Evolutionary conservation across 768 basidiomycete genomes (phyloP).

Genomic region (Fistulinella prunicolor): DNA sequence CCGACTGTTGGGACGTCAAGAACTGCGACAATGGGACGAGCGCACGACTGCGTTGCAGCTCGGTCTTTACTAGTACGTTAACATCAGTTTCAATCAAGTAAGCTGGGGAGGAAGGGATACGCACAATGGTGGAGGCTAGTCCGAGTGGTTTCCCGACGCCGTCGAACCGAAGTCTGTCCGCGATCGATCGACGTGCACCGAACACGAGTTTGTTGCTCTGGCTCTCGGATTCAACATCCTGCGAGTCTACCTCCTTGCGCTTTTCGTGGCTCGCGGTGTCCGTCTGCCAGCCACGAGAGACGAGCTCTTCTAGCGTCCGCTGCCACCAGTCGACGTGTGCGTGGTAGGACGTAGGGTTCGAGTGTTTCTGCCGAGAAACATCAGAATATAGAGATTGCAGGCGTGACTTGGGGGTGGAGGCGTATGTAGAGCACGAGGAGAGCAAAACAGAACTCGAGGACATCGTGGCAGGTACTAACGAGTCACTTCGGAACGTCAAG

Average conservation of each 20-base stretch:
- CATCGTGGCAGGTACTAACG: too few species aligned
- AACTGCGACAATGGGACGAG: slow-evolving; percentile 56
- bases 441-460: slow-evolving; percentile 7
- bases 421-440: slow-evolving; percentile 27
- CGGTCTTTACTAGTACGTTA: slow-evolving; percentile 61
- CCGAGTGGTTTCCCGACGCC: slow-evolving; percentile 76
- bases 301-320: slow-evolving; percentile 56
- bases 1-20: slow-evolving; percentile 50
- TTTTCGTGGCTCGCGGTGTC: slow-evolving; percentile 12
- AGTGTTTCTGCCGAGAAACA: slow-evolving; percentile 75
- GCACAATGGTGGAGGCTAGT: slow-evolving; percentile 69
- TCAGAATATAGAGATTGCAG: slow-evolving; percentile 86
- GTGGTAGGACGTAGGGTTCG: slow-evolving; percentile 79
- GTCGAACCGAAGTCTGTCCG: slow-evolving; percentile 60
- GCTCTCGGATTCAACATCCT: slow-evolving; percentile 10
- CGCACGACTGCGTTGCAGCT: slow-evolving; percentile 47
- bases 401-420: slow-evolving; percentile 40
- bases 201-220: slow-evolving; percentile 56
- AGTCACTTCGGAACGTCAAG: too few species aligned
- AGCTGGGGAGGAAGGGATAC: slow-evolving; percentile 29
- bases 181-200: slow-evolving; percentile 48
- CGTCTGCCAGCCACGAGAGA: slow-evolving; percentile 55
- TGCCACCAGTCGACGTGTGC: slow-evolving; percentile 91
- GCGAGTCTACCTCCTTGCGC: slow-evolving; percentile 6
- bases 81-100: slow-evolving; percentile 19